phyloP scores from a whole-genome alignment of 257 asterid genomes.

The Nicotiana sylvestris region DNA sequence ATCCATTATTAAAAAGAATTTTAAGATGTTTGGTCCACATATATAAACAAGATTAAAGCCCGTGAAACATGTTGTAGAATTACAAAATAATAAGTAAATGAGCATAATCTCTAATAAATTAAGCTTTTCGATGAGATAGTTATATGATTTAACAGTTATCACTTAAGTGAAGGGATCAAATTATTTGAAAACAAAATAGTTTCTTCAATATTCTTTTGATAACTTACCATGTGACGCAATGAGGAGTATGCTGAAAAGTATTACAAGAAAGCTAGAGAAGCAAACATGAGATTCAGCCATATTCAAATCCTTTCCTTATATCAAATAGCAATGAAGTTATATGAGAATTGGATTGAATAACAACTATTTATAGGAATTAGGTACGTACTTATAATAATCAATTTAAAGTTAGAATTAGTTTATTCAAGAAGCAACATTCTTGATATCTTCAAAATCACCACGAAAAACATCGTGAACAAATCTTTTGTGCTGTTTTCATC shows the following conservation, averaged over 20 bases:
- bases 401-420: not conserved
- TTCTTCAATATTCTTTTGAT: too few relatives aligned
- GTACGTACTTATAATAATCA: not conserved
- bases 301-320: not conserved
- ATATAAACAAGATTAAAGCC: too few relatives aligned
- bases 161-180: too few relatives aligned
- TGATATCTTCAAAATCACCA: not conserved
- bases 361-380: not conserved
- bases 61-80: too few relatives aligned
- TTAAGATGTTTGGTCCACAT: too few relatives aligned
- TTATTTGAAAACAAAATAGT: too few relatives aligned
- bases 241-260: not conserved
- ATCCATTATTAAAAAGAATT: too few relatives aligned
- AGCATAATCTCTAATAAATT: too few relatives aligned
- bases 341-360: not conserved
- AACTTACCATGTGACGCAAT: not conserved
- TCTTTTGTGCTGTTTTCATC: not conserved
- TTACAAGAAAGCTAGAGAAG: not conserved
- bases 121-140: too few relatives aligned
- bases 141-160: too few relatives aligned
- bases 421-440: not conserved
- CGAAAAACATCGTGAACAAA: not conserved
- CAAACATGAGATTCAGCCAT: not conserved
- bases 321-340: not conserved
- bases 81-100: too few relatives aligned